phyloP scores from a whole-genome alignment of 1,284 basidiomycete genomes.

The Pseudozyma pruni region DNA sequence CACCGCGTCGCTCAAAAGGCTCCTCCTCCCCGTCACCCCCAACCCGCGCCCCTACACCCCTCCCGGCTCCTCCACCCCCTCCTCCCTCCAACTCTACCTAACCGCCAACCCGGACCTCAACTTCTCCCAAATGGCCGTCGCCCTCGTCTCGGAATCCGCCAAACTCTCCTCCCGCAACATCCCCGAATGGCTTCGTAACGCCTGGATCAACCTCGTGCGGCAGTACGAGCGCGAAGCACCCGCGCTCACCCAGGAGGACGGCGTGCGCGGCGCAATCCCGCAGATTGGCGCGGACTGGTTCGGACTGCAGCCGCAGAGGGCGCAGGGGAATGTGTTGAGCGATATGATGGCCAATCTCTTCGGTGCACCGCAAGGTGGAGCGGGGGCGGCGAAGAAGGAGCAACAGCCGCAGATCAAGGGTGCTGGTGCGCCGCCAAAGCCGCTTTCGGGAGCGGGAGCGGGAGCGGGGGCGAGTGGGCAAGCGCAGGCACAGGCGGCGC shows the following conservation, averaged over 20 bases:
- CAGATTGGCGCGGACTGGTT: conserved; percentile 46
- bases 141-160: conserved; percentile 47
- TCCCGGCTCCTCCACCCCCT: conserved; percentile 31
- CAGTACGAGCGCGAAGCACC: conserved; percentile 55
- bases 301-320: conserved; percentile 36
- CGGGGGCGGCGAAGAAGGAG: conserved; percentile 12
- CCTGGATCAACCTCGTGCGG: conserved; percentile 43
- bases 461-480: background rate
- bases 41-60: conserved; percentile 64
- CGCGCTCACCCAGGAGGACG: conserved; percentile 39
- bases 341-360: conserved; percentile 60
- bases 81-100: conserved; percentile 51
- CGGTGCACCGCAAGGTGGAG: conserved; percentile 9
- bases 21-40: conserved; percentile 62
- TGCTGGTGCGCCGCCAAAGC: conserved; percentile 12
- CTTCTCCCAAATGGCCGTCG: conserved; percentile 62
- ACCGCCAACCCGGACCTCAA: conserved; percentile 63
- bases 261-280: conserved; percentile 30
- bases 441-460: background rate
- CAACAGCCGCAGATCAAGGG: conserved; percentile 13
- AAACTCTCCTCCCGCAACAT: conserved; percentile 13
- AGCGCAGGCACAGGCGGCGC: background rate
- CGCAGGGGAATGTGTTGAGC: conserved; percentile 46
- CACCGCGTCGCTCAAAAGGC: conserved; percentile 38
- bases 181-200: conserved; percentile 41